These are phyloP conservation scores for Leishmania turanica DNA, from an alignment of 208 protist species.

Conservation along the genomic window DNA sequence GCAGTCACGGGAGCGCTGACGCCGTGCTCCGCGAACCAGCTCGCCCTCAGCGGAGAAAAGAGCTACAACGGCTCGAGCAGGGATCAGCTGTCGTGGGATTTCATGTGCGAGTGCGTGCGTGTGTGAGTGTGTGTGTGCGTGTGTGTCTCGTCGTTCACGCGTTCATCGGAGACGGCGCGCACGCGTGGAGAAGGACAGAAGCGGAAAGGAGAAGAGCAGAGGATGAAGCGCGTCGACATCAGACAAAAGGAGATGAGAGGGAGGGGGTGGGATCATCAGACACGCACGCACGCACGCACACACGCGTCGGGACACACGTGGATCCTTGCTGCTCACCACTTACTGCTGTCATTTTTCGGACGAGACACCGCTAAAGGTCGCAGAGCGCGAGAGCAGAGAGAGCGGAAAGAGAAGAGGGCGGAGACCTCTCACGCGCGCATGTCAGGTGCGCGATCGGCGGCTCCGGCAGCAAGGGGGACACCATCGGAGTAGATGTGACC, in stretches of 20 bases:
- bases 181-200: neutral
- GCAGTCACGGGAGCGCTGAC: neutral
- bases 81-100: neutral
- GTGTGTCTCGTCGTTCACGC: neutral
- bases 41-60: neutral
- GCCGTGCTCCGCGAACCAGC: neutral
- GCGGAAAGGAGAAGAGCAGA: neutral
- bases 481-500: neutral
- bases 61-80: neutral
- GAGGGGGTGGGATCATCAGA: neutral
- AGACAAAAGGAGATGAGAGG: neutral
- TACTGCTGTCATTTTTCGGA: neutral
- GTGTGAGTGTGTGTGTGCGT: too few relatives aligned
- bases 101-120: neutral
- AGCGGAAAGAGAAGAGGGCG: neutral
- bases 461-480: neutral
- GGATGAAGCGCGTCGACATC: neutral
- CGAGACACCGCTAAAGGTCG: neutral
- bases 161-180: neutral
- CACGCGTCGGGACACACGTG: too few relatives aligned
- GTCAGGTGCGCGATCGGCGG: neutral
- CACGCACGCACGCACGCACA: neutral
- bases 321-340: too few relatives aligned
- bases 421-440: neutral
- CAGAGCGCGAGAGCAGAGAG: constrained; percentile 8